Base-by-base conservation (phyloP, 176 grass and related monocot genomes). In the Lolium multiflorum region DNA sequence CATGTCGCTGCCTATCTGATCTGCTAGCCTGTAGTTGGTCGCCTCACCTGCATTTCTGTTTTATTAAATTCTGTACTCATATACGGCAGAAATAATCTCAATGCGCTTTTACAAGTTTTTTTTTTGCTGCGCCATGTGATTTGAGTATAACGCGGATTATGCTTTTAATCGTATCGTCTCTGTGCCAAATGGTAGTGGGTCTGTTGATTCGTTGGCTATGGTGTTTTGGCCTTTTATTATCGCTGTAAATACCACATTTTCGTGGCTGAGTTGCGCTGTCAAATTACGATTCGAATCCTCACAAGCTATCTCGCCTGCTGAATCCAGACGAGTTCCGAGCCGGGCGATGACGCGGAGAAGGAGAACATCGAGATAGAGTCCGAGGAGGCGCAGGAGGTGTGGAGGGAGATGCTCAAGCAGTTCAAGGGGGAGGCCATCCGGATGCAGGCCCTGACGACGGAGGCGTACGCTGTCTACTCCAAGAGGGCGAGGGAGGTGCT, bases 401-500 rank as follows among this genome's bases (percentile, higher is more conserved):
- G 90, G 97, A 96, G 72, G 52, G 80, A 91, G 55, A 81, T 93
- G 71, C 88, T 98, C 10, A 83, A 90, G 46, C 81, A 92, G 46
- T 92, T 94, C 89, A 98, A 92, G 89, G 73, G 38, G 0, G 94
- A 92, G 87, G 92, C 97, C 52, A 57, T 90, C 41, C 82, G 95
- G 52, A 82, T 91, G 78, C 93, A 94, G 68, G 78, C 67, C 18
- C 54, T 76, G 54, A 87, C 92, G 11, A n/a, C 80, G 38, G 44
- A 91, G 81, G 80, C 90, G 15, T 98, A 98, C 28, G 86, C 74
- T 41, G 81, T 87, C 37, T 96, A 96, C 89, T 96, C 92, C 47
- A 94, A 91, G 87, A 88, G 83, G 80, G 86, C 92, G 38, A 88
- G 35, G 44, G 90, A 96, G 62, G 88, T 92, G 7, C 81, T 98